Evolutionary conservation across 2,329 filamentous ascomycete genomes (phyloP), one percentile per base, ranked within the genome.

Genomic region (Colletotrichum viniferum): DNA sequence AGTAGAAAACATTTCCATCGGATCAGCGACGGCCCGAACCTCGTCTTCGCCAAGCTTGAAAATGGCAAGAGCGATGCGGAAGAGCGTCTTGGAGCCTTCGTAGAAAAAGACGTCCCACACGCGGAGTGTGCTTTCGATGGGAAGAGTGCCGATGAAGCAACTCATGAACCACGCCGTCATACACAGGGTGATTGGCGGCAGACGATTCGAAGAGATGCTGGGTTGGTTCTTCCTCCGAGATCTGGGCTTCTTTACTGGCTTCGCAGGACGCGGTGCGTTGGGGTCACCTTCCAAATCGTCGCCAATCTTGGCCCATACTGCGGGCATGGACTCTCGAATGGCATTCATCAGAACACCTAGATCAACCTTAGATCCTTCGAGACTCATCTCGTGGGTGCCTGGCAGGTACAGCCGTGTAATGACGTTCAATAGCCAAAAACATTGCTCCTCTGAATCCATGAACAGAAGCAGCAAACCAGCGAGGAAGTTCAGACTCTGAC

Each of bases 141-240:
- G 96, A 21, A 98, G 87, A 1, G 95, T 98, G 69, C 96, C 96
- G 76, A 98, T 97, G 83, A 97, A 98, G 80, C 97, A 94, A 64
- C 95, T 97, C 96, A 98, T 98, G 84, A 98, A 97, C 96, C 96
- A 98, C 5, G 96, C 95, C 12, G 96, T 98, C 84, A 97, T 95
- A 79, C 96, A 97, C 7, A 98, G 90, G 1, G 95, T 97, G 78
- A 98, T 96, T 14, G 96, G 96, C 0, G 96, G 96, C 13, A 98
- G 89, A 6, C 94, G 90, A 65, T 86, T 85, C 5, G 85, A 86
- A 13, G 87, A 84, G 61, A 85, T 85, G 58, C 80, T 83, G 56
- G 82, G 81, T 69, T 83, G 80, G 30, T 86, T 85, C 72, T 82
- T 86, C 36, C 85, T 84, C 70, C 83, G 83, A 71, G 85, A 81